Evolutionary conservation across 2,329 filamentous ascomycete genomes (phyloP).

Genomic region (Aspergillus amoenus): DNA sequence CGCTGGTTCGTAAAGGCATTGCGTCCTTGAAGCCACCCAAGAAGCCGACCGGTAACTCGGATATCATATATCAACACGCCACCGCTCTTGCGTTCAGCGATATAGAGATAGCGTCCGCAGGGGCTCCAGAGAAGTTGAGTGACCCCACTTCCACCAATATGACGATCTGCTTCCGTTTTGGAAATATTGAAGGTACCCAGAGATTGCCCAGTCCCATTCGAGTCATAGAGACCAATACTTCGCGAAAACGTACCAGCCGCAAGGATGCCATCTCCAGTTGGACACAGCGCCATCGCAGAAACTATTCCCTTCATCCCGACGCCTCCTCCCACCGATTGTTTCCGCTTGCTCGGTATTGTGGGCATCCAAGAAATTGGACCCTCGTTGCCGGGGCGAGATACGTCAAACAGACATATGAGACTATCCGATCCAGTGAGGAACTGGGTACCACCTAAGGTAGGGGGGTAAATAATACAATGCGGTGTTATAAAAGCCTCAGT

Average conservation of each 20-base stretch:
- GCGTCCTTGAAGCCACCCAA: slow-evolving; percentile 52
- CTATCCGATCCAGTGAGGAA: slow-evolving; percentile 61
- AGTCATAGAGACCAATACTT: slow-evolving; percentile 57
- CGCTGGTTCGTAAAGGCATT: slow-evolving; percentile 53
- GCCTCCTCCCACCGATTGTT: slow-evolving; percentile 46
- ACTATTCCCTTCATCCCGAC: slow-evolving; percentile 58
- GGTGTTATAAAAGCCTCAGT: slow-evolving; percentile 59
- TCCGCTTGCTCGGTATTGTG: slow-evolving; percentile 52
- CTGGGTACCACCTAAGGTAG: slow-evolving; percentile 43
- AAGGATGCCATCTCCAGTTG: slow-evolving; percentile 46
- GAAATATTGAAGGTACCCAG: slow-evolving; percentile 53
- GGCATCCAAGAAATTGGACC: slow-evolving; percentile 47
- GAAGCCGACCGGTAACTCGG: slow-evolving; percentile 51
- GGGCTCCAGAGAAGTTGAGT: slow-evolving; percentile 59
- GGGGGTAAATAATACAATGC: slow-evolving; percentile 55
- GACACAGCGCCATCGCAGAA: slow-evolving; percentile 50
- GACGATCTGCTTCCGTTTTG: slow-evolving; percentile 37
- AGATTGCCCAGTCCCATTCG: slow-evolving; percentile 49
- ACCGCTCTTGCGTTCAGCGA: slow-evolving; percentile 58
- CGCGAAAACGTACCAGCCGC: slow-evolving; percentile 60
- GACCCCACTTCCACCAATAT: slow-evolving; percentile 53
- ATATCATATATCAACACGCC: slow-evolving; percentile 60
- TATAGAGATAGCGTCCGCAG: slow-evolving; percentile 58
- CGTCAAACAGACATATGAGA: slow-evolving; percentile 57
- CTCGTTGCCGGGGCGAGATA: slow-evolving; percentile 45